Evolutionary conservation across 495 filamentous ascomycete genomes (phyloP).

Genomic region (Penicillium canescens): DNA sequence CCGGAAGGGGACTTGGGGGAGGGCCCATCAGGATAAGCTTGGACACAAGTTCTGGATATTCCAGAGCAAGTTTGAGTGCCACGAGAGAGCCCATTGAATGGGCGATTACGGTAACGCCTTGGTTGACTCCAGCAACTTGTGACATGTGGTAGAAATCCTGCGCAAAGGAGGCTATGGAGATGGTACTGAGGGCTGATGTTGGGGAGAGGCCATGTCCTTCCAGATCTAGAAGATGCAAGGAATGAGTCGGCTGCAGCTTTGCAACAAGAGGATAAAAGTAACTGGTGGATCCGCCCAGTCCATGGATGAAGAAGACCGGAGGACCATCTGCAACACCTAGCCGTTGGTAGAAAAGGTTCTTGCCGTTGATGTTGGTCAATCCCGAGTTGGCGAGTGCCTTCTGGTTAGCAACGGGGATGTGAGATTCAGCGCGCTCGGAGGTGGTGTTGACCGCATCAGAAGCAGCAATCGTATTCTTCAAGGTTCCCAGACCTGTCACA

Average conservation of each 20-base stretch:
- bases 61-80: slow-evolving; percentile 37
- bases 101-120: slow-evolving; percentile 35
- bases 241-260: slow-evolving; percentile 24
- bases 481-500: slow-evolving; percentile 34
- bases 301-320: slow-evolving; percentile 52
- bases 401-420: slow-evolving; percentile 15
- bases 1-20: slow-evolving; percentile 38
- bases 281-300: slow-evolving; percentile 43
- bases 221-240: slow-evolving; percentile 47
- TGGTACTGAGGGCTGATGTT: slow-evolving; percentile 36
- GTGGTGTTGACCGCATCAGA: slow-evolving; percentile 13
- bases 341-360: slow-evolving; percentile 39
- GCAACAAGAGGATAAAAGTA: slow-evolving; percentile 44
- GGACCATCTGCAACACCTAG: slow-evolving; percentile 21
- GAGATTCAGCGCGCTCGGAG: background rate
- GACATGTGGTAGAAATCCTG: slow-evolving; percentile 41
- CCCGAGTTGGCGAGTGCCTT: slow-evolving; percentile 16
- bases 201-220: slow-evolving; percentile 57
- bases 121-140: slow-evolving; percentile 15
- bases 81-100: slow-evolving; percentile 50
- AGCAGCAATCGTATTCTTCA: slow-evolving; percentile 43
- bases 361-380: slow-evolving; percentile 44
- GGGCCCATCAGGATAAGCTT: slow-evolving; percentile 46
- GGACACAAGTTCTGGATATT: slow-evolving; percentile 35
- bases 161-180: slow-evolving; percentile 40